Conservation (phyloP, 2,329 filamentous ascomycete species). For the Domatiomyces catenatus region DNA sequence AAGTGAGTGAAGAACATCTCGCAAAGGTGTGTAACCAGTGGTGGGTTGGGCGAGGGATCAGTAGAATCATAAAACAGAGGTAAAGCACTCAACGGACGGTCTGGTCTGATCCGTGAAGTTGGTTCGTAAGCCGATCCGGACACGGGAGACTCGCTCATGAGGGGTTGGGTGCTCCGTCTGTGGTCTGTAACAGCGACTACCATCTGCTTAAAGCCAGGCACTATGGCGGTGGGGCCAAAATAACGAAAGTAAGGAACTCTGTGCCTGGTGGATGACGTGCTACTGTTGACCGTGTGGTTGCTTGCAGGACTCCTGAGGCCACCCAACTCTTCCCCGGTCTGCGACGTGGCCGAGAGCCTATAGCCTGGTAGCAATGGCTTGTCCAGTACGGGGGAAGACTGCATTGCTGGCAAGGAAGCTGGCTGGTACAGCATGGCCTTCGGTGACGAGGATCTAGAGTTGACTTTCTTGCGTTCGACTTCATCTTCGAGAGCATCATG, state of each 20-base stretch:
- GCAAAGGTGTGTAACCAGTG: constrained; percentile 60
- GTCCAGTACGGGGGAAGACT: too few species aligned
- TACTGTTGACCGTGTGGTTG: constrained; percentile 23
- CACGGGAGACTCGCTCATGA: constrained; percentile 8
- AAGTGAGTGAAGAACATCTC: constrained; percentile 69
- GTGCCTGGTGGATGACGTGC: constrained; percentile 33
- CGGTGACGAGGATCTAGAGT: constrained; percentile 3
- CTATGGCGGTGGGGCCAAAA: constrained; percentile 80
- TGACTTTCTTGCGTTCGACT: constrained; percentile 6
- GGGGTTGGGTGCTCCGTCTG: constrained; percentile 6
- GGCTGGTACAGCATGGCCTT: too few species aligned
- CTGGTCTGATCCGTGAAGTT: background rate
- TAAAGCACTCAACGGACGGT: background rate
- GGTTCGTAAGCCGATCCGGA: constrained; percentile 6
- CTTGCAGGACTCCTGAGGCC: constrained; percentile 21
- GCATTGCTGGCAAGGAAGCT: too few species aligned
- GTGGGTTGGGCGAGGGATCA: constrained; percentile 54
- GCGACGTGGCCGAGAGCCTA: too few species aligned
- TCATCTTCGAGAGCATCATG: constrained; percentile 7
- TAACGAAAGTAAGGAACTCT: constrained; percentile 80
- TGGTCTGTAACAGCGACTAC: constrained; percentile 30
- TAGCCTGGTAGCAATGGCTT: too few species aligned
- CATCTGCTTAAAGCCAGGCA: constrained; percentile 87
- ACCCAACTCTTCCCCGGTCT: background rate
- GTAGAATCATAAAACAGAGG: constrained; percentile 59